These are phyloP conservation scores for Cryptosporidium parvum DNA, from an alignment of 169 alveolate genomes.

Conservation along the genomic window DNA sequence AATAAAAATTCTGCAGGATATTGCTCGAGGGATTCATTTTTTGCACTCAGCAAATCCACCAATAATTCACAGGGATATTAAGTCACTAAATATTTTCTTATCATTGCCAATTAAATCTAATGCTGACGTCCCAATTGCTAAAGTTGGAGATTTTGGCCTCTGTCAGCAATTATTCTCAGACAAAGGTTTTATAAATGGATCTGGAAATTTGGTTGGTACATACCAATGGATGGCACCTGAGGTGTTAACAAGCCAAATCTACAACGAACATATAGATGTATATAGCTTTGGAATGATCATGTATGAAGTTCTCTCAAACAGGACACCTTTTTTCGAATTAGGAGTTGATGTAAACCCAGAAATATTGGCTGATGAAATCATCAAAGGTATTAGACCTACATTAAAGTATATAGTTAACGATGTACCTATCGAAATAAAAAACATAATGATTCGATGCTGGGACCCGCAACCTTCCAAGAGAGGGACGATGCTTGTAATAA, in stretches of 20 bases:
- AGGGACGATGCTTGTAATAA: conserved; percentile 57
- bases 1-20: conserved; percentile 85
- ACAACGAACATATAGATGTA: conserved; percentile 83
- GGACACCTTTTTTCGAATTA: conserved; percentile 80
- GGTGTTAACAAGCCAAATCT: conserved; percentile 82
- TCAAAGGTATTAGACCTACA: conserved; percentile 46
- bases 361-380: conserved; percentile 70
- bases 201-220: conserved; percentile 83
- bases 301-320: conserved; percentile 83
- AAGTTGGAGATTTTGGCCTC: conserved; percentile 69
- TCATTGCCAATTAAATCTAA: conserved; percentile 76
- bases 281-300: conserved; percentile 84
- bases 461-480: conserved; percentile 74
- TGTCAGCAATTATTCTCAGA: conserved; percentile 11
- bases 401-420: conserved; percentile 57
- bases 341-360: conserved; percentile 78
- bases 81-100: conserved; percentile 87
- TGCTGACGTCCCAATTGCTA: conserved; percentile 52
- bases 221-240: conserved; percentile 91
- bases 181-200: background rate
- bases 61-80: conserved; percentile 92
- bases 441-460: conserved; percentile 78
- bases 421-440: conserved; percentile 54
- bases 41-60: conserved; percentile 88
- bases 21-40: conserved; percentile 88